Base-by-base conservation (phyloP, 1,284 basidiomycete species). In the Paramarasmius palmivorus region DNA sequence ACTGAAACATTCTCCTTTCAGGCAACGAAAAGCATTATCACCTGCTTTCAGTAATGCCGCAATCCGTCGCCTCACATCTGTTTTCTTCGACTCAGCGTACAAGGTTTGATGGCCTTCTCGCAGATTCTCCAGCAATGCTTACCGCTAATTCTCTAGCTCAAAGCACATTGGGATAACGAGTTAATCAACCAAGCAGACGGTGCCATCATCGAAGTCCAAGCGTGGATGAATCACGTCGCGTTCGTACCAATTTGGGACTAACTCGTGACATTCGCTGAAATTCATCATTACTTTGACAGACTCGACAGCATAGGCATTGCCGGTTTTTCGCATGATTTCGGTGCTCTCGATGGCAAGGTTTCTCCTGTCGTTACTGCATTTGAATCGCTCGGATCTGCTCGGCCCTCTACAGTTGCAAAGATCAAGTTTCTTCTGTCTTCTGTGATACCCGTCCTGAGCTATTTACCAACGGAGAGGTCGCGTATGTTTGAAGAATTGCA, bases 231-330 rank as follows among this genome's bases (percentile, higher is more conserved):
- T 22, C 40, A 41, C 19, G 19, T 20, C 17, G 14, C 40, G 40
- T 20, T 4, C 40, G 17, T 20, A 19, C 17, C 40, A 5, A 14
- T 4, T 41, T 23, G n/a, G 6, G 15, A 32, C 12, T 2, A 12
- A 19, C 29, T 15, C 8, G 7, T 7, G 10, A n/a, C 7, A 37
- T 34, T 38, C 36, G n/a, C n/a, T n/a, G n/a, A n/a, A 26, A n/a
- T 22, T 54, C 56, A 8, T n/a, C 42, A 15, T 49, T 79, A 77
- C 0, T 25, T 45, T n/a, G 25, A n/a, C 44, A 46, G 44, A 10
- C 66, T 81, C 8, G 79, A 82, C 57, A 72, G 67, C 19, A 68
- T 82, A 36, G 78, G 80, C 2, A 68, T 76, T 46, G 73, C 76
- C 0, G 65, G 66, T 0, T 71, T 82, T 60, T 71, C 70, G 0